Conservation (phyloP, 257 asterid species). For the Echium plantagineum region DNA sequence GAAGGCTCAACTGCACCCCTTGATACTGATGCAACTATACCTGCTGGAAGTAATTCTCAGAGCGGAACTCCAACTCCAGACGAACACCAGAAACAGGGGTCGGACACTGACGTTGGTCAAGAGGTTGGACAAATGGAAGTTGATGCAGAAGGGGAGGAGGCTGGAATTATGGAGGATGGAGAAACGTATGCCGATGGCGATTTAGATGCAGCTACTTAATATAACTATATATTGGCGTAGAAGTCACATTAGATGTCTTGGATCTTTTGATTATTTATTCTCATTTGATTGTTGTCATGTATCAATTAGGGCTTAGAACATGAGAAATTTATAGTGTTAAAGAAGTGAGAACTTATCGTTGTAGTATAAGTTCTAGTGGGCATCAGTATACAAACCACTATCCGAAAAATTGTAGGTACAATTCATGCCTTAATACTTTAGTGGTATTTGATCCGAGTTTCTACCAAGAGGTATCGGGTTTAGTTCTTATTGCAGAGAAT, state of each 20-base stretch:
- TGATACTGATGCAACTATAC: constrained; percentile 37
- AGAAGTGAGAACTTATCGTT: no score
- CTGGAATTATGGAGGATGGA: constrained; percentile 39
- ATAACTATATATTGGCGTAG: neutral
- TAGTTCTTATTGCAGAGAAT: no score
- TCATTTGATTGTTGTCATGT: neutral
- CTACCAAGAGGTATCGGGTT: no score
- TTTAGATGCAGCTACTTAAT: constrained; percentile 16
- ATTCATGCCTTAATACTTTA: no score
- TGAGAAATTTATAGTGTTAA: no score
- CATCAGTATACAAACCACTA: no score
- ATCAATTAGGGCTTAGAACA: no score
- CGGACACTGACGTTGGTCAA: constrained; percentile 46
- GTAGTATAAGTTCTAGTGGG: no score
- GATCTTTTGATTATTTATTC: neutral
- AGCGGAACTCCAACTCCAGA: constrained; percentile 64
- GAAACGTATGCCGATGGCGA: constrained; percentile 55
- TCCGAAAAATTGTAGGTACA: no score
- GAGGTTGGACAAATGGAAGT: constrained; percentile 30
- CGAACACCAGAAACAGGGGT: constrained; percentile 50
- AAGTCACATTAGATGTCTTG: neutral
- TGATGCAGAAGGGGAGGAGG: constrained; percentile 12
- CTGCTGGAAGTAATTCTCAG: constrained; percentile 41
- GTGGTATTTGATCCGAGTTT: no score
- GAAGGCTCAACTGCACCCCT: constrained; percentile 40